Evolutionary conservation across 495 filamentous ascomycete species (phyloP), one percentile per base, ranked within the genome.

Genomic region (Xylaria acuta): DNA sequence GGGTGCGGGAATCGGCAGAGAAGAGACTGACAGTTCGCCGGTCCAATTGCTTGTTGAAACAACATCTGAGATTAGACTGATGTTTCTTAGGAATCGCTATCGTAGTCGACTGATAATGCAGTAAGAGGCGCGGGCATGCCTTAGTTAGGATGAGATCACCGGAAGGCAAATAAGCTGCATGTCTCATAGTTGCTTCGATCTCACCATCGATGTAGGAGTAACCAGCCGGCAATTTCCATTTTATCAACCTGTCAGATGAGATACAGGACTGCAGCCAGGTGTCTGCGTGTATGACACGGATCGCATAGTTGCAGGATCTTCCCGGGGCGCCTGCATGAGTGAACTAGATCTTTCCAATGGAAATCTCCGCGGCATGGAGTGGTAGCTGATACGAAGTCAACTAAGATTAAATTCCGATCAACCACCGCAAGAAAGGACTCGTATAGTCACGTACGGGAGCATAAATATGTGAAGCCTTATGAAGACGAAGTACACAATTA

Each of bases 251-350:
- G 22, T 64, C 45, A 18, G 22, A 38, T 22, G n/a, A 43, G 38
- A 45, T n/a, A 27, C 22, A 30, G 38, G 22, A 64, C 22, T 64
- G 38, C 11, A 64, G n/a, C 38, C 34, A 67, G 25, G 32, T 60
- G 36, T 45, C 9, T 68, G 49, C 30, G 25, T 47, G n/a, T 22
- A 60, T 54, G 11, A 54, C 51, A 40, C 32, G 32, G 14, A 65
- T 65, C 60, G 69, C 49, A 27, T 58, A 65, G 40, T 49, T 58
- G 69, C 60, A 71, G 59, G 54, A 71, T 71, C 60, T 70, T 63
- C 69, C 69, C 22, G 5, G 59, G 59, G 18, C 40, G 22, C 22
- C 69, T 70, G 69, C 69, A 70, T 43, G 34, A 32, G 58, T 64
- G 58, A 54, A 54, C 16, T 47, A 64, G 69, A 64, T 64, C 58